Evolutionary conservation across 1,284 basidiomycete species (phyloP).

Genomic region (Trichosporon faecale): DNA sequence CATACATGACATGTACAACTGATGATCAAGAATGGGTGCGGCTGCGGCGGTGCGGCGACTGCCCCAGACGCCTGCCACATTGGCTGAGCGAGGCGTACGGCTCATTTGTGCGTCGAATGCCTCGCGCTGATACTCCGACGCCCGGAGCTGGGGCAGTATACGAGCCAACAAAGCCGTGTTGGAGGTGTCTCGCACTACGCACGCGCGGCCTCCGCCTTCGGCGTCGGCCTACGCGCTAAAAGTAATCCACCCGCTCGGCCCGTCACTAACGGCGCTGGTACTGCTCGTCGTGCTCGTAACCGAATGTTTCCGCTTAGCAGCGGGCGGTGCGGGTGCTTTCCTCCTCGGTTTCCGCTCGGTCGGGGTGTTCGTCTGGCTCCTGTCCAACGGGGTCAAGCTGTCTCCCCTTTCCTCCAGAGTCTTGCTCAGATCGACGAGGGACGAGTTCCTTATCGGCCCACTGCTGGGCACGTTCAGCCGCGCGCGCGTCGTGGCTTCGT

Average conservation of each 20-base stretch:
- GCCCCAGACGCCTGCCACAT: too few relatives aligned
- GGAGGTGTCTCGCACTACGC: too few relatives aligned
- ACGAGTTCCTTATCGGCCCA: conserved; percentile 42
- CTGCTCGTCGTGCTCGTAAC: conserved; percentile 10
- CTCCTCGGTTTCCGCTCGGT: conserved; percentile 18
- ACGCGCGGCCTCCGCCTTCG: too few relatives aligned
- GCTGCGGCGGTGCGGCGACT: too few relatives aligned
- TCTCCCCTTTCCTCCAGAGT: conserved; percentile 24
- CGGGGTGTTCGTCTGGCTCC: conserved; percentile 18
- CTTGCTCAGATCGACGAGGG: conserved; percentile 42
- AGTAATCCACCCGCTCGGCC: conserved; percentile 37
- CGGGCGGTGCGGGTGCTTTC: conserved; percentile 41
- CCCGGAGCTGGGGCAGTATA: too few relatives aligned
- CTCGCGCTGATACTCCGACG: too few relatives aligned
- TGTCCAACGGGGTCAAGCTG: conserved; percentile 17
- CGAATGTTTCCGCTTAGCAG: conserved; percentile 25
- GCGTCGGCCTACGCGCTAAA: conserved; percentile 27
- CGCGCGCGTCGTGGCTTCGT: conserved; percentile 3
- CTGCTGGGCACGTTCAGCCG: neutral
- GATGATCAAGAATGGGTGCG: neutral
- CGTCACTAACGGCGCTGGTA: conserved; percentile 10
- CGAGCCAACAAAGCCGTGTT: too few relatives aligned
- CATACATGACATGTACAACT: conserved; percentile 6
- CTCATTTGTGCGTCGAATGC: too few relatives aligned
- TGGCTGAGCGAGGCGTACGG: too few relatives aligned